Base-by-base conservation (phyloP, 2,329 filamentous ascomycete species). In the Chaetomium olivaceum region DNA sequence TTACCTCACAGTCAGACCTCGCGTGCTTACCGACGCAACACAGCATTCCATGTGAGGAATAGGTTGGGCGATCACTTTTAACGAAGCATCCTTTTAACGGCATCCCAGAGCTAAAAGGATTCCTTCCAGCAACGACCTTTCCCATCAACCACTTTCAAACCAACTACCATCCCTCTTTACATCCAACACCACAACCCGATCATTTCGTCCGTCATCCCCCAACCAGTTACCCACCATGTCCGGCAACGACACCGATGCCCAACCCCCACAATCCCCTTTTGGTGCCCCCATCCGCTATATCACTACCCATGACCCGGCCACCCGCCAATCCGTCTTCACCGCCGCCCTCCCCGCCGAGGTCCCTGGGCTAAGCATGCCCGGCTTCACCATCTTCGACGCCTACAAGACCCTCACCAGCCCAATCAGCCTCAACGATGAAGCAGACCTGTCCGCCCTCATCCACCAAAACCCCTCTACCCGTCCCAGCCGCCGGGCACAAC, bases 291-390 rank as follows among this genome's bases (percentile, higher is more conserved):
- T 25, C 55, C 55, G 39, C 25, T 48, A 59, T 25, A 48, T 27
- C 43, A 33, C 57, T 16, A 54, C 51, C 25, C 51, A 54, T 27
- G 43, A 59, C 25, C 39, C 43, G 19, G 8, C 39, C 16, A 29
- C 61, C 61, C 39, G 51, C 31, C 14, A 57, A 25, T 12, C 55
- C 55, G 33, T 57, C 33, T 57, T 57, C 55, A 43, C 55, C n/a
- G 12, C 25, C 51, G 23, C 51, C 51, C 51, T 54, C 25, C 51
- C 51, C 4, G 7, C 27, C 25, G 25, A 27, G 14, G 25, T 54
- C 25, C 27, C 27, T 2, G 51, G 51, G 4, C 31, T 9, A 25
- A 25, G 25, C 25, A 27, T 27, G 14, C 25, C 25, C 14, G 51
- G 51, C 25, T 1, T 39, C 11, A 21, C 27, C 7, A 36, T 57